Evolutionary conservation across 306 rosid species (phyloP), one percentile per base, ranked within the genome.

Genomic region (Corylus avellana): DNA sequence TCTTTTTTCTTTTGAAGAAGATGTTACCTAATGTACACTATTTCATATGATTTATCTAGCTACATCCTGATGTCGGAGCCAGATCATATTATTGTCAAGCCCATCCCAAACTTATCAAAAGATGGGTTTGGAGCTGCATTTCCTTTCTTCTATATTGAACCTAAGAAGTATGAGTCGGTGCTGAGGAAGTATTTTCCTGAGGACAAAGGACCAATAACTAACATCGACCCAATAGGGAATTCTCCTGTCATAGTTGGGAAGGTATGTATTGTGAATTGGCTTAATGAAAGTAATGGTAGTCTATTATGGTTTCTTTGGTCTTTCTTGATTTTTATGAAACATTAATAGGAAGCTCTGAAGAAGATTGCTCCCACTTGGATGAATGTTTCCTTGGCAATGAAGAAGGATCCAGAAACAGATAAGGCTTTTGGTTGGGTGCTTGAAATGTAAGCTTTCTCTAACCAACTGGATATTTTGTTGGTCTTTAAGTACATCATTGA

Each of bases 381-480:
- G 99, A 96, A 96, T 85, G 74, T 96, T 80, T 96, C 99, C 74
- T 75, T 96, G 86, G 98, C 97, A 47, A 96, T 96, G 99, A 96
- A 96, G 88, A 91, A 93, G 83, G 98, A 96, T 86, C 99, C 99
- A 78, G 96, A 93, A 86, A 79, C 99, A 20, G 99, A 96, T 79
- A 93, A 90, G 81, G 96, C 99, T 86, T 96, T 96, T 81, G 99
- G 99, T 75, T 96, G 99, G 99, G 99, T 96, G 86, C 99, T 96
- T 80, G 99, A 96, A 91, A 96, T 96, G 99, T 95, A 79, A 77
- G 86, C 56, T 74, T 72, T 79, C 84, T 44, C 77, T n/a, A 62
- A 11, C 75, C 57, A 68, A 29, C 74, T 63, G 57, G 18, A 35
- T 70, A 62, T 22, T 70, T 9, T 39, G 55, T 62, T 70, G 78